Base-by-base conservation (phyloP, 441 rosid genomes). In the Codiaeum variegatum region DNA sequence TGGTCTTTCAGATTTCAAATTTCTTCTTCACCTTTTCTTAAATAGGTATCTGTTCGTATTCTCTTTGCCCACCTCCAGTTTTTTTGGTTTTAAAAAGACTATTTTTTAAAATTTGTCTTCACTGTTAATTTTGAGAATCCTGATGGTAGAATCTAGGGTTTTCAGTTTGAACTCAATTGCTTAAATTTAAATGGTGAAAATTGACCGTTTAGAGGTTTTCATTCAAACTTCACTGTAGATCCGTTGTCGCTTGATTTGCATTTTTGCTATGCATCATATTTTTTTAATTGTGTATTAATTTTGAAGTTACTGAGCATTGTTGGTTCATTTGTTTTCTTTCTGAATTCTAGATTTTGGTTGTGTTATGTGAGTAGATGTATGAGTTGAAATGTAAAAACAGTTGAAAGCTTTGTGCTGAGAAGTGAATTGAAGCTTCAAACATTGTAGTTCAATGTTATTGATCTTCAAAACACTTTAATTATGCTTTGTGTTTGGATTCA, bases 141-240 rank as follows among this genome's bases (percentile, higher is more conserved):
- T n/a, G 63, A 38, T 69, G 21, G 42, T 49, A 18, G 67, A 78
- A 62, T 85, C 61, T 82, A 80, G 84, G 84, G 82, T 83, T 83
- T 72, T 69, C 80, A 60, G 55, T 73, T 80, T 70, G 61, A 60
- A 54, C 66, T 61, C 73, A 64, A 63, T 70, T 36, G 2, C 15
- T 15, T 72, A 67, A 40, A 52, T 75, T 76, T 62, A 55, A 72
- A 72, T 76, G 66, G 34, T 72, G 38, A 38, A 60, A 19, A 55
- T 72, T 66, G 81, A 80, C 76, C 63, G 75, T 73, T 40, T 78
- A n/a, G 26, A 6, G 58, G 77, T 13, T 71, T 38, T 58, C 29
- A 64, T 70, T 32, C n/a, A n/a, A n/a, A n/a, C n/a, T n/a, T n/a
- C 71, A 69, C 78, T 78, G 71, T 74, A 74, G 87, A 82, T 84